These are phyloP conservation scores for Leccinellum luteum DNA, from an alignment of 768 basidiomycete species.

Conservation along the genomic window DNA sequence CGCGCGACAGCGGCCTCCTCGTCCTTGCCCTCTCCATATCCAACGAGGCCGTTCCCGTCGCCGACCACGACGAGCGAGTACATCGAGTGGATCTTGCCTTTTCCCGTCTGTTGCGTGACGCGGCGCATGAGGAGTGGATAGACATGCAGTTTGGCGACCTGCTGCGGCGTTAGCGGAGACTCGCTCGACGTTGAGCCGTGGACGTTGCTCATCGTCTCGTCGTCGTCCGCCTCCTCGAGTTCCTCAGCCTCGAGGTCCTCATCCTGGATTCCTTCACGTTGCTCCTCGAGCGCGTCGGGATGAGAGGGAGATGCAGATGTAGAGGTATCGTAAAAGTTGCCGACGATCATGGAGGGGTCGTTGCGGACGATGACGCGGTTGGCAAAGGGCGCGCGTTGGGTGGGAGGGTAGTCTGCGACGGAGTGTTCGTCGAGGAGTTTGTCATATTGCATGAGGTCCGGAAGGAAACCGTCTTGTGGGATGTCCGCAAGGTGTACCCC, in stretches of 20 bases:
- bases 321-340: constrained; percentile 24
- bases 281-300: constrained; percentile 4
- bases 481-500: constrained; percentile 20
- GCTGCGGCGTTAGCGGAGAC: constrained; percentile 15
- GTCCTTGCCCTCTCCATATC: constrained; percentile 80
- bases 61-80: constrained; percentile 72
- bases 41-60: constrained; percentile 80
- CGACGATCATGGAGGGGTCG: constrained; percentile 64
- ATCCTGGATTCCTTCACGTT: constrained; percentile 4
- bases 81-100: constrained; percentile 77
- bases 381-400: constrained; percentile 48
- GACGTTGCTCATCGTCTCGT: constrained; percentile 15
- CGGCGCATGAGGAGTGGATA: constrained; percentile 47
- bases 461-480: constrained; percentile 37
- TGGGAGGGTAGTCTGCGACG: constrained; percentile 51
- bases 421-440: constrained; percentile 62
- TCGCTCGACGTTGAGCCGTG: constrained; percentile 15
- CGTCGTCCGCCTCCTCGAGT: constrained; percentile 18
- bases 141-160: constrained; percentile 36
- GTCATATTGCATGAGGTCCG: constrained; percentile 63
- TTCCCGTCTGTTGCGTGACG: constrained; percentile 88
- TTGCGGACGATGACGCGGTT: constrained; percentile 69
- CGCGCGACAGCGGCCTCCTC: constrained; percentile 50
- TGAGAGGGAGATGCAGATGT: constrained; percentile 3
- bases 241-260: constrained; percentile 14